Evolutionary conservation across 306 rosid genomes (phyloP), one percentile per base, ranked within the genome.

Genomic region (Cucurbita maxima): DNA sequence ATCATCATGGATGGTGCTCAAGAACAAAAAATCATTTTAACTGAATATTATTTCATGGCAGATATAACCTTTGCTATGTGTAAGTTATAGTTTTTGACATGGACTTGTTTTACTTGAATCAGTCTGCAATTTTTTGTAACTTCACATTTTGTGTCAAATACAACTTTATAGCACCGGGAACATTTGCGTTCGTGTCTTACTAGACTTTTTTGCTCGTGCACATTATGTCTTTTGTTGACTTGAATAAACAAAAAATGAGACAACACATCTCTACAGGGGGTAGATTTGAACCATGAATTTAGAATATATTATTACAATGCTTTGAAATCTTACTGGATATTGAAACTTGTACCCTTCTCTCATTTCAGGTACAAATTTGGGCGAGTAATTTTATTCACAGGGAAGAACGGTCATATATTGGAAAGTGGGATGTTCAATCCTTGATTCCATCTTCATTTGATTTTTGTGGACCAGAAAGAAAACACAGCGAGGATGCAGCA

Each of bases 341-440:
- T 67, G 55, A 40, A 53, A 69, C 14, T 47, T 48, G 71, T 63
- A 47, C 19, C 30, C 41, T 67, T 63, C 77, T 82, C 78, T 75
- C 70, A 61, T 56, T 62, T 62, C 88, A 95, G 99, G 96, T 95
- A 79, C 97, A 95, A 89, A 88, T 95, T 73, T 91, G 96, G 97
- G 99, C 91, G 48, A 89, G 99, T 85, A 87, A 88, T 81, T 86
- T 84, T 83, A 89, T 95, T 82, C 90, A 89, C 81, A 91, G 81
- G 84, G 97, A 91, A 82, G 99, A 89, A 79, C 85, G 99, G 84
- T 89, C 97, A 19, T 86, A 86, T 77, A 77, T 84, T 86, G 99
- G 99, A 83, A 95, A 95, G 82, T 95, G 99, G 99, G 99, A 95
- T 82, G 84, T 88, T 48, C 92, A 89, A 58, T 88, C 97, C 75